Conservation (phyloP, 2,329 filamentous ascomycete species). For the Hypomyces perniciosus region DNA sequence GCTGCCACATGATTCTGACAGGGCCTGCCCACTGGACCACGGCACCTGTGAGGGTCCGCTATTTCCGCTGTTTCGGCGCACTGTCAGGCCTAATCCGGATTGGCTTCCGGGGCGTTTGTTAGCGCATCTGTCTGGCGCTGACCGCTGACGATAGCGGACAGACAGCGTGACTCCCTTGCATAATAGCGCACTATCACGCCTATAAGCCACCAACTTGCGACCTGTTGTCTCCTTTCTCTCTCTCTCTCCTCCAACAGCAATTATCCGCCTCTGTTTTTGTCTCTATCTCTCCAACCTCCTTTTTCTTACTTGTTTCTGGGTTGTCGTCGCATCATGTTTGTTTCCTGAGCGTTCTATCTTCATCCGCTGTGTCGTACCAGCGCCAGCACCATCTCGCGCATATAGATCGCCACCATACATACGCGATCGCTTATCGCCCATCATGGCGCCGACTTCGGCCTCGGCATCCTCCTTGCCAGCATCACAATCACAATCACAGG, state of each 20-base stretch:
- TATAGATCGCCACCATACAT: background rate
- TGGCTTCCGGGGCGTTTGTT: no score
- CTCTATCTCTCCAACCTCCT: background rate
- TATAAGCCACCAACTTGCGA: background rate
- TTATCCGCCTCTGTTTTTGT: background rate
- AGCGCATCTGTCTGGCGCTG: no score
- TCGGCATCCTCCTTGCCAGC: background rate
- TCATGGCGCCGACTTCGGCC: constrained; percentile 7
- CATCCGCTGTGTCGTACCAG: no score
- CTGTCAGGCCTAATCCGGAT: no score
- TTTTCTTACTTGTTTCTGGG: background rate
- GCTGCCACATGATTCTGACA: no score
- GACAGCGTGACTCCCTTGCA: background rate
- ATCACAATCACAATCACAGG: background rate
- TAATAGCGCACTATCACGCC: background rate
- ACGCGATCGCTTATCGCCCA: background rate
- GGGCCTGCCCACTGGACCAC: no score
- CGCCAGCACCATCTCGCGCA: no score
- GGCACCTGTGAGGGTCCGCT: no score
- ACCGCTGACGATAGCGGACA: no score
- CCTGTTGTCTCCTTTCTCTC: background rate
- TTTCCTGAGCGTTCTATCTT: background rate
- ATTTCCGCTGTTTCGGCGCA: no score
- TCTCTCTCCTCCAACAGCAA: background rate
- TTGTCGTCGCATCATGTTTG: background rate